A percentile compares a stretch with the other conserved stretches of the same genome.
Conservation (phyloP, 23 red algal genomes). For the Cyanidium caldarium region DNA sequence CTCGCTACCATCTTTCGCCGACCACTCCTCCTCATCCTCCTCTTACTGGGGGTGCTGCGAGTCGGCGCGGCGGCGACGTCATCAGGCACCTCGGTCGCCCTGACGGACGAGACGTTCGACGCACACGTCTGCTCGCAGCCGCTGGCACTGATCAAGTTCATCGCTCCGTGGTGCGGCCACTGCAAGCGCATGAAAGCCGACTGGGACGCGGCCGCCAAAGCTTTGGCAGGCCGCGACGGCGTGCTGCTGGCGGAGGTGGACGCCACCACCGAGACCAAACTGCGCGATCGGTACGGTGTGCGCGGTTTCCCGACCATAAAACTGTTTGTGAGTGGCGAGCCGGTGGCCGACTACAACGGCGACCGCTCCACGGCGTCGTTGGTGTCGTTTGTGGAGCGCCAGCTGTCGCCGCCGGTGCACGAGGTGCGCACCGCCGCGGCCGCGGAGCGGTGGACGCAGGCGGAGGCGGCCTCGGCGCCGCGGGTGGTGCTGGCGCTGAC, state of each 20-base stretch:
- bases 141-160: slow-evolving; percentile 67
- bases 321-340: slow-evolving; percentile 76
- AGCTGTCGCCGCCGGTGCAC: slow-evolving; percentile 16
- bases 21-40: no score
- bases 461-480: background rate
- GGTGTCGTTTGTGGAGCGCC: slow-evolving; percentile 35
- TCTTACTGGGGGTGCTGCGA: no score
- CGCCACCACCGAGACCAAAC: slow-evolving; percentile 69
- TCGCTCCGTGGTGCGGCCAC: slow-evolving; percentile 97
- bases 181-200: slow-evolving; percentile 81
- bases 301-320: slow-evolving; percentile 91
- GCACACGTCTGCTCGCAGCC: slow-evolving; percentile 22
- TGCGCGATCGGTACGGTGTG: slow-evolving; percentile 57
- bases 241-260: slow-evolving; percentile 72
- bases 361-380: slow-evolving; percentile 59
- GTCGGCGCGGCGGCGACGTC: no score
- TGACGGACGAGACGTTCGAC: slow-evolving; percentile 53
- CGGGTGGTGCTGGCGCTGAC: background rate
- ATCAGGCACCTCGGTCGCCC: slow-evolving; percentile 14
- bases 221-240: slow-evolving; percentile 41
- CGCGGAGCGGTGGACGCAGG: no score
- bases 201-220: slow-evolving; percentile 62
- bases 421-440: slow-evolving; percentile 27
- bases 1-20: no score
- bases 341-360: slow-evolving; percentile 77